These are phyloP conservation scores for Nicotiana tomentosiformis DNA, from an alignment of 257 asterid genomes.

Conservation along the genomic window DNA sequence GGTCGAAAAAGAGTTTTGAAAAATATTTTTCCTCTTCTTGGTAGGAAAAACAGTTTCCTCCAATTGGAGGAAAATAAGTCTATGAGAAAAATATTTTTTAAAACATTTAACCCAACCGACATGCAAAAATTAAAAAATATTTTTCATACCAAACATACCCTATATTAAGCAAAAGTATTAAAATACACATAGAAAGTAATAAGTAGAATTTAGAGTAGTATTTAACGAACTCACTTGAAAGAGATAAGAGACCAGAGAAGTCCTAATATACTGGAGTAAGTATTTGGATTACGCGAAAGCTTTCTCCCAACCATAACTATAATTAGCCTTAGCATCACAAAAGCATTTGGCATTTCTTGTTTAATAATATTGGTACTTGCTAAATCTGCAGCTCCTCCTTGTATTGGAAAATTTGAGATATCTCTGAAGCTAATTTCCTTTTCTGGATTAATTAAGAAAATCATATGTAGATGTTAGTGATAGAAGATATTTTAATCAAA, in stretches of 20 bases:
- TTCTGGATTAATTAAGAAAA: slow-evolving; percentile 22
- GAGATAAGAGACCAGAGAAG: slow-evolving; percentile 61
- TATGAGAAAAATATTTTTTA: too few species aligned
- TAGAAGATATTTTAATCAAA: neutral
- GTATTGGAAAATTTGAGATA: slow-evolving; percentile 29
- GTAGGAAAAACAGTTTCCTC: too few species aligned
- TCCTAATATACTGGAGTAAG: slow-evolving; percentile 64
- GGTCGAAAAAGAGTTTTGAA: too few species aligned
- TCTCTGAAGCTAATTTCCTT: slow-evolving; percentile 74
- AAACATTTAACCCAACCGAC: too few species aligned
- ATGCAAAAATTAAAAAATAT: too few species aligned
- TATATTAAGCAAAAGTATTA: neutral
- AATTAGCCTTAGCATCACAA: slow-evolving; percentile 50
- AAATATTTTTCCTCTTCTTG: too few species aligned
- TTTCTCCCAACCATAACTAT: slow-evolving; percentile 58
- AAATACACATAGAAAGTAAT: neutral
- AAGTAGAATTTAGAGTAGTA: neutral
- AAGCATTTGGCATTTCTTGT: slow-evolving; percentile 56
- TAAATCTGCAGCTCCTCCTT: slow-evolving; percentile 17
- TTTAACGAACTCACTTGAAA: slow-evolving; percentile 40
- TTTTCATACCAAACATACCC: too few species aligned
- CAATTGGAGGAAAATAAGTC: too few species aligned
- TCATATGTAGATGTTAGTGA: neutral
- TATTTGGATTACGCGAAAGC: slow-evolving; percentile 72
- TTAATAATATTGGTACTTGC: slow-evolving; percentile 11